Percentiles rank a stretch among this genome's conserved stretches.
Evolutionary conservation across 2,329 filamentous ascomycete species (phyloP).

Genomic region (Neonectria magnoliae): DNA sequence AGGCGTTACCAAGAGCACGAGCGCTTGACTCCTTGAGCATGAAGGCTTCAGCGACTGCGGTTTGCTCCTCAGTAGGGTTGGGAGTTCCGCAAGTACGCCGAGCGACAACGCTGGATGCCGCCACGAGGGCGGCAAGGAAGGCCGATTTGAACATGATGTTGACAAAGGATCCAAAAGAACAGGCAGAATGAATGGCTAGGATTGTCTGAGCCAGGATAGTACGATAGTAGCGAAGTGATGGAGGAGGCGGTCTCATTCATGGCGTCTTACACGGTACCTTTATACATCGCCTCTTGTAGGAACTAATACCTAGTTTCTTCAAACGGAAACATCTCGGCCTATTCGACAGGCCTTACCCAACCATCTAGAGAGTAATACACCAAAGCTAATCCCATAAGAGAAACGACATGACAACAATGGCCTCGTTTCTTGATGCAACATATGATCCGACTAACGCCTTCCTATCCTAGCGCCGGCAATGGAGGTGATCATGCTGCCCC

Average conservation of each 20-base stretch:
- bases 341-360: not conserved
- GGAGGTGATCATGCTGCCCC: not conserved
- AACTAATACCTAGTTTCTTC: not conserved
- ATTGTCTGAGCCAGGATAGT: not conserved
- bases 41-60: slow-evolving; percentile 10
- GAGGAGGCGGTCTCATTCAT: not conserved
- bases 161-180: not conserved
- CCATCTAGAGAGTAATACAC: no score
- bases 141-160: slow-evolving; percentile 15
- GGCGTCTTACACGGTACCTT: not conserved
- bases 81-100: slow-evolving; percentile 16
- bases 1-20: not conserved
- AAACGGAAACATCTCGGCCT: not conserved
- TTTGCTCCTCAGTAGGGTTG: slow-evolving; percentile 10
- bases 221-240: not conserved
- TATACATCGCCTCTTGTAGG: not conserved
- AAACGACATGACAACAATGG: not conserved
- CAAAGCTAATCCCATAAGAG: no score
- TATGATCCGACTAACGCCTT: not conserved
- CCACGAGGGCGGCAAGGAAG: slow-evolving; percentile 10
- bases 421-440: not conserved
- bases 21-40: slow-evolving; percentile 10
- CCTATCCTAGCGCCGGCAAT: not conserved
- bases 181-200: not conserved
- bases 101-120: slow-evolving; percentile 8